These are phyloP conservation scores for Rhexocercosporidium sp. DNA, from an alignment of 2,329 filamentous ascomycete species.

Conservation along the genomic window DNA sequence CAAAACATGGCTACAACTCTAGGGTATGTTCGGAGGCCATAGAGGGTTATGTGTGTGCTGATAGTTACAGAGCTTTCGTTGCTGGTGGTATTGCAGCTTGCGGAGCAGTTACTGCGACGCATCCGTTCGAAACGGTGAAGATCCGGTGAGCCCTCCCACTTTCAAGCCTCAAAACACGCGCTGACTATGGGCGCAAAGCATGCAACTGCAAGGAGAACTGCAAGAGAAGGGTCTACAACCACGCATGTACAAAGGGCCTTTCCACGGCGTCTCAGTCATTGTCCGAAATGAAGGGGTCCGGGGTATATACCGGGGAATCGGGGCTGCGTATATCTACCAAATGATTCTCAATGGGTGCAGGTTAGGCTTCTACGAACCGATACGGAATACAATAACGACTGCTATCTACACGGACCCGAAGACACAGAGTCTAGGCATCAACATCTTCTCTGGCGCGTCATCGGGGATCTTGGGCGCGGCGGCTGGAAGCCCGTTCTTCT, in stretches of 20 bases:
- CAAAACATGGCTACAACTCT: constrained; percentile 58
- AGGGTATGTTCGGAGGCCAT: constrained; percentile 46
- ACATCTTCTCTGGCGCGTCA: constrained; percentile 89
- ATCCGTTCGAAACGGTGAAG: constrained; percentile 99
- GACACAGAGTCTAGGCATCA: constrained; percentile 86
- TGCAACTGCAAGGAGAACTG: constrained; percentile 96
- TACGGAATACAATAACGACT: constrained; percentile 73
- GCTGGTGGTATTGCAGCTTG: constrained; percentile 96
- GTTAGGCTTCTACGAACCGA: constrained; percentile 95
- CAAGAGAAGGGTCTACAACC: constrained; percentile 84
- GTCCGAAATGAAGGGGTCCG: constrained; percentile 85
- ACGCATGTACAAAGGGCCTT: constrained; percentile 86
- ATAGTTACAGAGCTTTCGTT: constrained; percentile 73
- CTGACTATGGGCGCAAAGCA: constrained; percentile 54
- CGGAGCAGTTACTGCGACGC: constrained; percentile 95
- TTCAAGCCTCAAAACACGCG: constrained; percentile 7
- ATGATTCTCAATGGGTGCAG: constrained; percentile 95
- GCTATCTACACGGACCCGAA: constrained; percentile 73
- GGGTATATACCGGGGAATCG: constrained; percentile 87
- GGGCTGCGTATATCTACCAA: constrained; percentile 95
- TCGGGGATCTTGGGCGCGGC: constrained; percentile 91
- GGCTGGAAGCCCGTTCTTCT: constrained; percentile 95
- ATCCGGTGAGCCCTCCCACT: constrained; percentile 68
- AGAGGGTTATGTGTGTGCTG: constrained; percentile 20
- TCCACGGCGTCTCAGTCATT: constrained; percentile 91